Conservation (phyloP, 2,329 filamentous ascomycete species). For the Verticillium albo-atrum region DNA sequence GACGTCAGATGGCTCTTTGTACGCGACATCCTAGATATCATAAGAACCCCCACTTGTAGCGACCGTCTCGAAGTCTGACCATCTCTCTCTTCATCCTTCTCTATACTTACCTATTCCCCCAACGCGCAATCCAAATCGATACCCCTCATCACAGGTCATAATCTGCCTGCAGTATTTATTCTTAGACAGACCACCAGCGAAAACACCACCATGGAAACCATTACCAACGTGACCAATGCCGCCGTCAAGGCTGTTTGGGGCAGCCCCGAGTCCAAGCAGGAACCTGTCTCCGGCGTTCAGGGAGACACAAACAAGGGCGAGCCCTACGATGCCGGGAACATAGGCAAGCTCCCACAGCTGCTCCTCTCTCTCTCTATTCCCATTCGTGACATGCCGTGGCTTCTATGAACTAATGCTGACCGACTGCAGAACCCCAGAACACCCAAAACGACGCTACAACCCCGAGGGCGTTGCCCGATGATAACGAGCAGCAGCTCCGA, state of each 20-base stretch:
- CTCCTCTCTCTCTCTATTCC: not conserved
- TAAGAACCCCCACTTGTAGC: not conserved
- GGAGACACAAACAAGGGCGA: conserved; percentile 65
- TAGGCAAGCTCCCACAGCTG: conserved; percentile 42
- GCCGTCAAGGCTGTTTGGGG: conserved; percentile 40
- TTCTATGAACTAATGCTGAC: not conserved
- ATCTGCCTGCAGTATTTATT: not conserved
- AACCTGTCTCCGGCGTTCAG: conserved; percentile 67
- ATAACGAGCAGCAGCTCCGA: not conserved
- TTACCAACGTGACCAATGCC: conserved; percentile 47
- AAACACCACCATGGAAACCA: conserved; percentile 53
- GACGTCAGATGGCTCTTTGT: not conserved
- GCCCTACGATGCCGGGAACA: conserved; percentile 76
- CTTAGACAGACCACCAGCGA: not conserved
- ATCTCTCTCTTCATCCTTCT: not conserved
- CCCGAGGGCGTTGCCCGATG: not conserved
- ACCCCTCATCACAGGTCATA: not conserved
- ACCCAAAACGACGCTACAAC: conserved; percentile 1
- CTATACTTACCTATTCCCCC: not conserved
- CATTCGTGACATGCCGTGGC: too few species aligned
- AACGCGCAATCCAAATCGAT: not conserved
- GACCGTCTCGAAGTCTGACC: not conserved
- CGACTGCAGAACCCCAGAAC: conserved; percentile 3
- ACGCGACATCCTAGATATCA: not conserved
- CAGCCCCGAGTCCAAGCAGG: conserved; percentile 37